phyloP scores from a whole-genome alignment of 192 early-diverging fungal genomes.

The Backusella australiensis region DNA sequence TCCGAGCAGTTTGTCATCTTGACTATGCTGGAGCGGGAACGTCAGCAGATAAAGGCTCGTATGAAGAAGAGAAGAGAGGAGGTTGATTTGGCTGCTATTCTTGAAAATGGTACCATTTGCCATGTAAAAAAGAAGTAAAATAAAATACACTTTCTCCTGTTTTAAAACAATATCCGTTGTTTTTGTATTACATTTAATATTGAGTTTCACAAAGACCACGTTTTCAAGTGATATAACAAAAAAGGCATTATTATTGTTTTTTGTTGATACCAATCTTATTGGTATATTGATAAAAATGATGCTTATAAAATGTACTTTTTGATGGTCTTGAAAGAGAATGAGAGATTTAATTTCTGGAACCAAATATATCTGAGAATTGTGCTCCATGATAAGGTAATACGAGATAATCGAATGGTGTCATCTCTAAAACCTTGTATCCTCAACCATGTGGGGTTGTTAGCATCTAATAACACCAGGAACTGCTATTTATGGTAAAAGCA shows the following conservation, averaged over 20 bases:
- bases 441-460: neutral
- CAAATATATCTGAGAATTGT: neutral
- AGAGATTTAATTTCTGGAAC: neutral
- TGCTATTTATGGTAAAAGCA: neutral
- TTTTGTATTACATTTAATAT: neutral
- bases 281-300: neutral
- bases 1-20: conserved; percentile 29
- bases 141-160: no score
- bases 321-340: neutral
- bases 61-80: conserved; percentile 49
- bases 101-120: conserved; percentile 42
- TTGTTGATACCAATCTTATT: neutral
- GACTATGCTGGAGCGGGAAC: conserved; percentile 32
- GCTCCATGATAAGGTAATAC: neutral
- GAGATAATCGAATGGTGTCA: neutral
- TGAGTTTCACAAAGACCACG: neutral
- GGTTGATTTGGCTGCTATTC: conserved; percentile 28
- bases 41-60: conserved; percentile 44
- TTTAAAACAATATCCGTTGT: no score
- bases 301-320: neutral
- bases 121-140: conserved; percentile 6
- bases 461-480: neutral
- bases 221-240: neutral
- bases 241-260: no score
- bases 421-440: neutral